Evolutionary conservation across 257 asterid genomes (phyloP), one percentile per base, ranked within the genome.

Genomic region (Plantago elongata): DNA sequence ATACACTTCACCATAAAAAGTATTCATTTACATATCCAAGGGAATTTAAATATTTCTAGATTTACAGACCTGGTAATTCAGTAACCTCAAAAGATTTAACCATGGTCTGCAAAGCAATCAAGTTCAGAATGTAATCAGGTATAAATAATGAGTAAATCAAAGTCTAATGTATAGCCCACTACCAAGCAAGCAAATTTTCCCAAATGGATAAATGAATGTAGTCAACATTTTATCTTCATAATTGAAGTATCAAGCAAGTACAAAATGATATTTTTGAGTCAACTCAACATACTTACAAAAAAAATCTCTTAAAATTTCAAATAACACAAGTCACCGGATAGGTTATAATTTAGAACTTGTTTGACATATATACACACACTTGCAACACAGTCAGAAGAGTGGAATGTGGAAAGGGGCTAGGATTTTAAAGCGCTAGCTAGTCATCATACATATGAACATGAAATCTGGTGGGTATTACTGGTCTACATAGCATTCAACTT

Each of bases 61-160:
- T 60, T 76, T 63, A 48, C 50, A 74, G 75, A 93, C 99, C 99
- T 93, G 99, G 99, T 52, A 89, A 77, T 66, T 93, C 99, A 22
- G 96, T 85, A 69, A 71, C 96, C 79, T 93, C 99, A 45, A 93
- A 93, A 64, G 99, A 93, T 74, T 89, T 84, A 49, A 73, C 88
- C 96, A 83, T 80, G 45, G 84, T 78, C 99, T 93, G 94, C 89
- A 87, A 69, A 72, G 27, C 47, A 68, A 61, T 72, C 62, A 45
- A 57, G 58, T 72, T 71, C 43, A 51, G 14, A 63, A 64, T 9
- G 61, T 61, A 51, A 59, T 13, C 42, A 60, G 67, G 22, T 51
- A 55, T 56, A 13, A 18, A 63, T 30, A 49, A 60, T 45, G 51
- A 54, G 27, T 7, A 45, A 43, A 46, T 51, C 30, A 34, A 57